phyloP scores from a whole-genome alignment of 176 grass and related monocot genomes.

The Cenchrus fungigraminus region DNA sequence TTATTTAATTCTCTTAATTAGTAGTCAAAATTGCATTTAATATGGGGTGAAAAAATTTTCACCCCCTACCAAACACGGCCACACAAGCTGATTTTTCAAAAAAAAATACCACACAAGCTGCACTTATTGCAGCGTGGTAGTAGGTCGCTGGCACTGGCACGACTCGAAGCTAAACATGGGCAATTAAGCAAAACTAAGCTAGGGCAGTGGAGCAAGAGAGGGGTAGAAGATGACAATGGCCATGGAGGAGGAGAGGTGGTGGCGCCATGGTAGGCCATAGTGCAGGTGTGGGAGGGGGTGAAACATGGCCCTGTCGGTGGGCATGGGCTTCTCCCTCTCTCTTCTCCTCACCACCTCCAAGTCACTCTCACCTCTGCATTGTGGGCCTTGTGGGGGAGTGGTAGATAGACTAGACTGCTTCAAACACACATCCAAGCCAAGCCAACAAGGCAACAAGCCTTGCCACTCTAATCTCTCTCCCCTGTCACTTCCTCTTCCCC shows the following conservation, averaged over 20 bases:
- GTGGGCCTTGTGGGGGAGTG: neutral
- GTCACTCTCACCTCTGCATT: constrained; percentile 8
- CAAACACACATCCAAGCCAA: constrained; percentile 33
- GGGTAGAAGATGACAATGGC: neutral
- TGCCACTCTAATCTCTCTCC: neutral
- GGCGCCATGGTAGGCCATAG: constrained; percentile 41
- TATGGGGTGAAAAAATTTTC: too few species aligned
- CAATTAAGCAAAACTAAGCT: constrained; percentile 33
- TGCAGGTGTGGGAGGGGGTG: constrained; percentile 57
- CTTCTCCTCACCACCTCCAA: constrained; percentile 19
- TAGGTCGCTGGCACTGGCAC: neutral
- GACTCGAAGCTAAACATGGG: neutral
- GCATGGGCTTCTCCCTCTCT: constrained; percentile 48
- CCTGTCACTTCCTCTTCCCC: neutral
- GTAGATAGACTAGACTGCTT: constrained; percentile 38
- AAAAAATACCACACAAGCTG: neutral
- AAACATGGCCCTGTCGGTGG: constrained; percentile 76
- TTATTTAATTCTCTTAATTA: too few species aligned
- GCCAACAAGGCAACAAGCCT: neutral
- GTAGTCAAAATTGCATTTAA: too few species aligned
- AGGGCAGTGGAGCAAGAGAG: neutral
- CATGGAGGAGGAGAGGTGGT: neutral
- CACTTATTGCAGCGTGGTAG: constrained; percentile 39
- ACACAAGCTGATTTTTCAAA: too few species aligned
- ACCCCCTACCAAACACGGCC: too few species aligned